Base-by-base conservation (phyloP, 2,329 filamentous ascomycete species). In the Trichoderma sp. region DNA sequence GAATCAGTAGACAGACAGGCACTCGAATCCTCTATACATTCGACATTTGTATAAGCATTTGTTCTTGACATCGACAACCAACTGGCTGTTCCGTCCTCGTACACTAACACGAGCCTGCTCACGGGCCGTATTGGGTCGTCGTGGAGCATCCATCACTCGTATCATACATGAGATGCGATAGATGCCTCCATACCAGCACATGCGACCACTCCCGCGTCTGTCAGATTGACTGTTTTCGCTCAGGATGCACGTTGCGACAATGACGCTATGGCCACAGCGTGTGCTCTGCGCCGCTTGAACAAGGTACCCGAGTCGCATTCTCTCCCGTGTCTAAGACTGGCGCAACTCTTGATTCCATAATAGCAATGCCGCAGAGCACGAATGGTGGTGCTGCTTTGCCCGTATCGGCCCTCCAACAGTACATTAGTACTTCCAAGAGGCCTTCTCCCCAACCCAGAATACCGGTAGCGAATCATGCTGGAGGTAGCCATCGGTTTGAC, bases 381-480 rank as follows among this genome's bases (percentile, higher is more conserved):
- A 43, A 43, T 4, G 10, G 10, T 34, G 13, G 32, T 34, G 32
- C 32, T 34, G 32, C 16, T 43, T 7, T 18, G 14, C 37, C 37
- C 16, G 32, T 5, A 30, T 26, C 26, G 26, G 26, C 26, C 4
- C 26, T 46, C 16, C 39, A 18, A 46, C 14, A 16, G 37, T 39
- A 39, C 37, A 7, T 18, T 14, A 18, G 18, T 18, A 39, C 37
- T 18, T 18, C 43, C 21, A 46, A 46, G 43, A 21, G 18, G 43
- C 28, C 26, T 37, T 56, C 61, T 43, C 30, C 43, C 39, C 46
- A 54, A 71, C 54, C 77, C 77, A 74, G 70, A 69, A 59, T 68
- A 43, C 70, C 69, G 77, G 76, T 79, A 79, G 75, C 77, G 73
- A 78, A 79, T 77, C 59, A 61, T n/a, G 28, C 59, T 51, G 39